Evolutionary conservation across 106 monocot species (phyloP).

Genomic region (Ottelia alismoides): DNA sequence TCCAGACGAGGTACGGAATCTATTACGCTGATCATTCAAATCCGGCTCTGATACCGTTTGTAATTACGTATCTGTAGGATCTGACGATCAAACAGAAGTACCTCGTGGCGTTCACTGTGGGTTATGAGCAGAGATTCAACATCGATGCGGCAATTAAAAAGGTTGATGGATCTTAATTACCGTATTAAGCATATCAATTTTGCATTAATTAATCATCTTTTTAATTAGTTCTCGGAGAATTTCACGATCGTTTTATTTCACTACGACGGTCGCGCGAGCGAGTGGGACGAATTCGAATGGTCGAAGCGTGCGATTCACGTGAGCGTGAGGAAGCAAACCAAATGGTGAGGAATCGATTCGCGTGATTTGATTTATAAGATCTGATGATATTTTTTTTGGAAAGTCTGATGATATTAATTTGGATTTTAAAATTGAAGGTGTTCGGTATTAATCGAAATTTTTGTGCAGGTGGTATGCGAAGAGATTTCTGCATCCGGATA

Average conservation of each 20-base stretch:
- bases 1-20: slow-evolving; percentile 31
- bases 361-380: no score
- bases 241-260: slow-evolving; percentile 44
- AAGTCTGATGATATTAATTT: no score
- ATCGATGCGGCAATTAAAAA: slow-evolving; percentile 31
- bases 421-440: no score
- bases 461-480: no score
- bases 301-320: no score
- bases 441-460: no score
- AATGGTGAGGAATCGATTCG: slow-evolving; percentile 46
- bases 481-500: no score
- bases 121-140: slow-evolving; percentile 24
- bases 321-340: no score
- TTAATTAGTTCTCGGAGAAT: slow-evolving; percentile 33
- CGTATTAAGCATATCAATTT: background rate
- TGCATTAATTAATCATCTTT: background rate
- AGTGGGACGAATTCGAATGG: no score
- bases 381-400: no score
- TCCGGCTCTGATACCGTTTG: no score
- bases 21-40: background rate
- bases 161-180: no score
- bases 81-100: slow-evolving; percentile 21
- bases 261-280: slow-evolving; percentile 49
- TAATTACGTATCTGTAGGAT: slow-evolving; percentile 16
- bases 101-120: slow-evolving; percentile 29